Evolutionary conservation across 768 basidiomycete species (phyloP), one percentile per base, ranked within the genome.

Genomic region (Lentinula boryana): DNA sequence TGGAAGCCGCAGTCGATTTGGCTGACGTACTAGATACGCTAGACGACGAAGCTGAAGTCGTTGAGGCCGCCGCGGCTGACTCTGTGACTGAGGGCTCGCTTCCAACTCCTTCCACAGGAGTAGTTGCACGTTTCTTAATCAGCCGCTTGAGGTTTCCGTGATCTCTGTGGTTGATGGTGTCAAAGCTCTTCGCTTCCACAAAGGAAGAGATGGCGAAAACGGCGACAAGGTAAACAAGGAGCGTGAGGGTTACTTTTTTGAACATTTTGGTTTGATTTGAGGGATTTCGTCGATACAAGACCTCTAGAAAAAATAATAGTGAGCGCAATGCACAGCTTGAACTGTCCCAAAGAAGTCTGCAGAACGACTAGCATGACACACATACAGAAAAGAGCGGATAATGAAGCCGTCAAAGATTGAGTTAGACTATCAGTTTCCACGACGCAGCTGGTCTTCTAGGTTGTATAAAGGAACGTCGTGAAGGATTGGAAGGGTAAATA

Each of bases 211-310:
- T 63, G 59, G 72, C 72, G 64, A 80, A 68, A 67, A 74, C 68
- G 63, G 80, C 62, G 64, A 77, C 72, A 65, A 78, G 52, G 69
- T 68, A 74, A 65, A 78, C 70, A 74, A 83, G 62, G 74, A 82
- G 71, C 63, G 78, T 74, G 68, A 80, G 69, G 46, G 69, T 71
- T 66, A 76, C 68, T 65, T 72, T 74, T 68, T 62, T 63, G 68
- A 61, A 61, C 69, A 72, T 65, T 72, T 33, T 60, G 38, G 32
- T 9, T 18, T 4, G 16, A 18, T n/a, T 23, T 57, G 32, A 54
- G 33, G 21, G 10, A 6, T 38, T 27, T 16, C 23, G 57, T 46
- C 46, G 44, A 58, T 49, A 58, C 27, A 33, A 4, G 36, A 56
- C 44, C 44, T 15, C 44, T 58, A 44, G 9, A 36, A 18, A 40